phyloP scores from a whole-genome alignment of 345 rosid genomes.

The Draba incana region DNA sequence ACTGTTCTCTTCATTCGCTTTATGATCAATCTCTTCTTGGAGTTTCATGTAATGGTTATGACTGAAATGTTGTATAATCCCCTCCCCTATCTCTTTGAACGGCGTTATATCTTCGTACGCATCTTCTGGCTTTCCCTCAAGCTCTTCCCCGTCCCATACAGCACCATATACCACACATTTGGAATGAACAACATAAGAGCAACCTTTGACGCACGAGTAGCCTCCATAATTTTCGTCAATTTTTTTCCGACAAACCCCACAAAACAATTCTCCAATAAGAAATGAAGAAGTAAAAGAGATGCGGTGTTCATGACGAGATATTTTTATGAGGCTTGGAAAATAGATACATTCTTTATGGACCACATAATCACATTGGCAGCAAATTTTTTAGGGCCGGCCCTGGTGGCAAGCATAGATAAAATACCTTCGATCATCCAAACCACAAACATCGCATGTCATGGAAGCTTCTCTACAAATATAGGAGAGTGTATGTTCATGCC shows the following conservation, averaged over 20 bases:
- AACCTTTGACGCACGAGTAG: constrained; percentile 2
- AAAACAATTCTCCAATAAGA: constrained; percentile 2
- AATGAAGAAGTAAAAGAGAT: not conserved
- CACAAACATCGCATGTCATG: constrained; percentile 8
- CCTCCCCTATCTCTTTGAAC: not conserved
- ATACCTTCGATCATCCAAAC: not conserved
- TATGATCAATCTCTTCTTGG: not conserved
- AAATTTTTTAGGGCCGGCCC: too few relatives aligned
- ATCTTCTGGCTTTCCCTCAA: not conserved
- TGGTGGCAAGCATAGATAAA: not conserved
- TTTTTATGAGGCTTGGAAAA: not conserved
- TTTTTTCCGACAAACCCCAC: not conserved
- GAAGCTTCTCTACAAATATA: not conserved
- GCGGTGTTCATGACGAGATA: constrained; percentile 4
- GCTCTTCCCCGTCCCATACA: not conserved
- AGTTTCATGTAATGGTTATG: not conserved
- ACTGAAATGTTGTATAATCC: not conserved
- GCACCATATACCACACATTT: not conserved
- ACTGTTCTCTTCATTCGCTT: not conserved
- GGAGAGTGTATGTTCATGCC: not conserved
- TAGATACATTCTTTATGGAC: not conserved
- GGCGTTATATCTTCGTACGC: not conserved
- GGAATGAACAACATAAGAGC: not conserved
- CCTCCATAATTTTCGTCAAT: not conserved
- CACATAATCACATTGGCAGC: not conserved